Evolutionary conservation across 2,329 filamentous ascomycete species (phyloP).

Genomic region (Ophiognomonia clavigignenti-juglandacearum): DNA sequence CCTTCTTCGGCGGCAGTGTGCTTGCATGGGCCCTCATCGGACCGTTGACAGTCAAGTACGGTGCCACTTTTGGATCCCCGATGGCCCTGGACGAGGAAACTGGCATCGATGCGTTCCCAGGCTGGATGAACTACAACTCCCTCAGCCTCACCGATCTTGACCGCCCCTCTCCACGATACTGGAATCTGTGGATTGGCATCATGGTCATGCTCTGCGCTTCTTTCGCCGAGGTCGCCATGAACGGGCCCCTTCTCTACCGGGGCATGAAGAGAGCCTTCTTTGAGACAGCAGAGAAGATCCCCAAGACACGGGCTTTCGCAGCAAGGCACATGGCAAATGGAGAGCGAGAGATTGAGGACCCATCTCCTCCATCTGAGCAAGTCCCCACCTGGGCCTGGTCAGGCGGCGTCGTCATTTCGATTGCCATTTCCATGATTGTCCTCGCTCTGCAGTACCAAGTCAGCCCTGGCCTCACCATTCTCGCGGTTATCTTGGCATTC

Average conservation of each 20-base stretch:
- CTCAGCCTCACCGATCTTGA: conserved; percentile 28
- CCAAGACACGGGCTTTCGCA: conserved; percentile 34
- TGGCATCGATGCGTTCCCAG: too few species aligned
- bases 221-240: conserved; percentile 33
- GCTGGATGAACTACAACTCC: conserved; percentile 38
- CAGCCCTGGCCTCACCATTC: conserved; percentile 50
- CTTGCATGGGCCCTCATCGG: conserved; percentile 54
- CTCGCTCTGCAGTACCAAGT: conserved; percentile 48
- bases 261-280: conserved; percentile 40
- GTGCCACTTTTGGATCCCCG: conserved; percentile 37
- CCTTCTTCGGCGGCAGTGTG: conserved; percentile 50
- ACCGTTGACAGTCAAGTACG: conserved; percentile 49
- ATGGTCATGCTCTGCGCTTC: conserved; percentile 36
- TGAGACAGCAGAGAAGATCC: conserved; percentile 33
- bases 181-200: conserved; percentile 38
- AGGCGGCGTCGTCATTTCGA: conserved; percentile 41
- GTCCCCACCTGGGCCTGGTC: conserved; percentile 51
- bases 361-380: conserved; percentile 38
- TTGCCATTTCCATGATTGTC: conserved; percentile 47
- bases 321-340: conserved; percentile 32
- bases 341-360: conserved; percentile 33
- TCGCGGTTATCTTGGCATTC: conserved; percentile 53
- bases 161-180: conserved; percentile 32
- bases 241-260: conserved; percentile 33
- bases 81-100: conserved; percentile 27